Evolutionary conservation across 306 rosid species (phyloP).

Genomic region (Luffa acutangula): DNA sequence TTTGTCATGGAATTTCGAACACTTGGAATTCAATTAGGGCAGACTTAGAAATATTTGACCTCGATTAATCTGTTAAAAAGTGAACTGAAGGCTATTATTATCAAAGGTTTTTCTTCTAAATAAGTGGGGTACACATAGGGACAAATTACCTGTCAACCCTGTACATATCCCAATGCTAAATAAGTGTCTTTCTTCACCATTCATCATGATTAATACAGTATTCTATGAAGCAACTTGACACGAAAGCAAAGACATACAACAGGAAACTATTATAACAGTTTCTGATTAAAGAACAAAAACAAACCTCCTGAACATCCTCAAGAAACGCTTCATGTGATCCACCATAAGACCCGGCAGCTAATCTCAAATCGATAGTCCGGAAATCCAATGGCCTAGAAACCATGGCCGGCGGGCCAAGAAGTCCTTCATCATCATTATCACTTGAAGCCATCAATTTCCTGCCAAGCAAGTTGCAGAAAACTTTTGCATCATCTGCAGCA

Average conservation of each 20-base stretch:
- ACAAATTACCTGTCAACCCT: neutral
- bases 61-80: no score
- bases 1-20: neutral
- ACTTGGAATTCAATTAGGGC: neutral
- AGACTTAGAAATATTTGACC: neutral
- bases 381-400: slow-evolving; percentile 93
- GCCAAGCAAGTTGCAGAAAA: slow-evolving; percentile 92
- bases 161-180: neutral
- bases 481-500: slow-evolving; percentile 74
- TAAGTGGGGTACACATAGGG: neutral
- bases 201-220: neutral
- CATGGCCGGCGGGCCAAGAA: slow-evolving; percentile 94
- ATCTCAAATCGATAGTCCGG: slow-evolving; percentile 84
- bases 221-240: neutral
- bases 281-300: slow-evolving; percentile 16
- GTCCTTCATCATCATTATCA: slow-evolving; percentile 98
- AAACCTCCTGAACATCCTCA: slow-evolving; percentile 91
- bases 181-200: neutral
- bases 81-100: neutral
- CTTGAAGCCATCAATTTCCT: slow-evolving; percentile 67
- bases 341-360: slow-evolving; percentile 84
- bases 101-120: neutral
- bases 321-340: slow-evolving; percentile 82
- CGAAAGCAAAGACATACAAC: neutral
- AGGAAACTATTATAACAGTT: neutral